phyloP scores from a whole-genome alignment of 2,329 filamentous ascomycete genomes.

The Alternaria sp. region DNA sequence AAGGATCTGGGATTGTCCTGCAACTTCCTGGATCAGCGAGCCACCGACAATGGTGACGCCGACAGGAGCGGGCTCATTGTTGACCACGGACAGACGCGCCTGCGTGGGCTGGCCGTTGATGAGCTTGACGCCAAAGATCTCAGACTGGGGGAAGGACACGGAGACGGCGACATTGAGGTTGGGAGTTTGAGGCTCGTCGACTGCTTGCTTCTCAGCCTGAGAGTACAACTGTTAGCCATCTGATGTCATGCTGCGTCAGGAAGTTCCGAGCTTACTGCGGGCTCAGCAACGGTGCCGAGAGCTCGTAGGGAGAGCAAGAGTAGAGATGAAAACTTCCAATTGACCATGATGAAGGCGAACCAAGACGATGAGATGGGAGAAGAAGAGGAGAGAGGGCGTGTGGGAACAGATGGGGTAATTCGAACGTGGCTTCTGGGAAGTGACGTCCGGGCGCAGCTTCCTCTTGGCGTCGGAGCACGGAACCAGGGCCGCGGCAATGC shows the following conservation, averaged over 20 bases:
- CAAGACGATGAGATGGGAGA: slow-evolving; percentile 23
- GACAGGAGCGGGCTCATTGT: slow-evolving; percentile 81
- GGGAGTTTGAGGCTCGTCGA: slow-evolving; percentile 71
- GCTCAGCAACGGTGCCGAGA: slow-evolving; percentile 70
- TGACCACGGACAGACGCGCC: slow-evolving; percentile 82
- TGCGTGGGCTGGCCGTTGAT: slow-evolving; percentile 90
- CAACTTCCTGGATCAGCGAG: slow-evolving; percentile 69
- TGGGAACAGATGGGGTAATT: slow-evolving; percentile 27
- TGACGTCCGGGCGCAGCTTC: slow-evolving; percentile 32
- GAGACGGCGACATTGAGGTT: slow-evolving; percentile 65
- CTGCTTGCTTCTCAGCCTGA: slow-evolving; percentile 56
- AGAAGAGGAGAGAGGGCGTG: slow-evolving; percentile 15
- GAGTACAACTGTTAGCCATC: slow-evolving; percentile 31
- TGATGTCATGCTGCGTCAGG: slow-evolving; percentile 47
- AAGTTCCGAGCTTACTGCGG: slow-evolving; percentile 61
- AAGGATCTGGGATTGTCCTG: slow-evolving; percentile 67
- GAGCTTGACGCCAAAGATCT: slow-evolving; percentile 94
- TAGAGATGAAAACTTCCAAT: slow-evolving; percentile 75
- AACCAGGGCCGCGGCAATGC: slow-evolving; percentile 18
- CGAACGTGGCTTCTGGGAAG: slow-evolving; percentile 45
- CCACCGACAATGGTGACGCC: slow-evolving; percentile 80
- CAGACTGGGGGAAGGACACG: slow-evolving; percentile 69
- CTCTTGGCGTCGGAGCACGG: slow-evolving; percentile 23
- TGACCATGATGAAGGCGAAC: slow-evolving; percentile 68
- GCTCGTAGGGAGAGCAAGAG: slow-evolving; percentile 76